A percentile compares a stretch with the other conserved stretches of the same genome.
Evolutionary conservation across 495 filamentous ascomycete genomes (phyloP).

Genomic region (Neurospora intermedia): DNA sequence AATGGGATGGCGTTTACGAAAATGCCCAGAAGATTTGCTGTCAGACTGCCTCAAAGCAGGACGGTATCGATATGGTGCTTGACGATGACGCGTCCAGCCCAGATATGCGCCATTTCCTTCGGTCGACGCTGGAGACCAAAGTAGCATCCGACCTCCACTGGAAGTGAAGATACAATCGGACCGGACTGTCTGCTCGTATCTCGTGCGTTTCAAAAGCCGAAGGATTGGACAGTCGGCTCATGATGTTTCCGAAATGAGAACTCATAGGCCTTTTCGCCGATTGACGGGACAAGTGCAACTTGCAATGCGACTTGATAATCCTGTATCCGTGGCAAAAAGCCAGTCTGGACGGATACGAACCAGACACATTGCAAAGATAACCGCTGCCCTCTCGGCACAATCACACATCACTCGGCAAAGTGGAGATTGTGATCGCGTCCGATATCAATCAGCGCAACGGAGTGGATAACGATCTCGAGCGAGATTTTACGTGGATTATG

Average conservation of each 20-base stretch:
- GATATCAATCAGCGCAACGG: background rate
- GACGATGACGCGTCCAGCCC: conserved; percentile 27
- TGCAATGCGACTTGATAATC: background rate
- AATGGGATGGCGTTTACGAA: conserved; percentile 64
- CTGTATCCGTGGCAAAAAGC: background rate
- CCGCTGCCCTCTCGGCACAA: background rate
- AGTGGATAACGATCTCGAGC: background rate
- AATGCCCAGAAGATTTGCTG: conserved; percentile 55
- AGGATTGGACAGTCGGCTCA: background rate
- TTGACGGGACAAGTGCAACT: background rate
- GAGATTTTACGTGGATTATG: background rate
- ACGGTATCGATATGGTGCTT: conserved; percentile 38
- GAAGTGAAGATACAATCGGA: conserved; percentile 33
- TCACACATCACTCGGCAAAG: background rate
- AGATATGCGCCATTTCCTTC: conserved; percentile 49
- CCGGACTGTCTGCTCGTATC: background rate
- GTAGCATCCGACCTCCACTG: conserved; percentile 48
- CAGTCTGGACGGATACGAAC: background rate
- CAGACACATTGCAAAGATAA: background rate
- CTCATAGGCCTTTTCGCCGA: background rate
- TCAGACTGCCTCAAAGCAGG: conserved; percentile 23
- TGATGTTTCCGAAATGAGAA: background rate
- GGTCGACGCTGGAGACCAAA: conserved; percentile 52
- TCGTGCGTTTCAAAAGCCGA: background rate
- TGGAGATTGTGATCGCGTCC: background rate